These are phyloP conservation scores for Saxispiralis lemnorum DNA, from an alignment of 495 filamentous ascomycete species.

Conservation along the genomic window DNA sequence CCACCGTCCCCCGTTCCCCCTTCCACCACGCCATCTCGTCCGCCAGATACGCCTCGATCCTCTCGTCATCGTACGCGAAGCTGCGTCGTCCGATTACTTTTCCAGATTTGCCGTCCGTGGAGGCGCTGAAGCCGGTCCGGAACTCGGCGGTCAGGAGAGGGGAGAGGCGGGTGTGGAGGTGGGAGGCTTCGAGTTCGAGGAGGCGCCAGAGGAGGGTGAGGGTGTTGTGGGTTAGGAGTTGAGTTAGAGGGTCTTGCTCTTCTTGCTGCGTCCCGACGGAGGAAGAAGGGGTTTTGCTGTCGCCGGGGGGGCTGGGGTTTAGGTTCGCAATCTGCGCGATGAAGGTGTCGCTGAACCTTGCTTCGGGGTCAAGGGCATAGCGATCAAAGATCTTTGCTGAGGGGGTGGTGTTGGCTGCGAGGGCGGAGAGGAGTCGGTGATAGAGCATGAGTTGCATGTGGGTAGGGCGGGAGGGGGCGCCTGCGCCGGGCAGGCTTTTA, in stretches of 20 bases:
- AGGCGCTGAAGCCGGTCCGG: slow-evolving; percentile 26
- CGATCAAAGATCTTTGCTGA: slow-evolving; percentile 47
- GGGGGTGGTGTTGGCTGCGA: slow-evolving; percentile 55
- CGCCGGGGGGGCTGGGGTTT: slow-evolving; percentile 30
- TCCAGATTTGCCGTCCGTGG: slow-evolving; percentile 15
- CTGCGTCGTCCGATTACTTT: slow-evolving; percentile 46
- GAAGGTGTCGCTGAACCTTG: slow-evolving; percentile 59
- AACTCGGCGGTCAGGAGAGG: slow-evolving; percentile 47
- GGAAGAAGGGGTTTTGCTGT: slow-evolving; percentile 16
- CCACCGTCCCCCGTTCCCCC: slow-evolving; percentile 55
- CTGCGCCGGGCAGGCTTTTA: slow-evolving; percentile 39
- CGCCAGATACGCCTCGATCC: slow-evolving; percentile 44
- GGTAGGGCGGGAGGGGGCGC: slow-evolving; percentile 54
- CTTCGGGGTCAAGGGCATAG: slow-evolving; percentile 45
- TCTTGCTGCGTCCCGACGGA: neutral
- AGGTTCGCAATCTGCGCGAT: slow-evolving; percentile 58
- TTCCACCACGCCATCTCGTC: slow-evolving; percentile 74
- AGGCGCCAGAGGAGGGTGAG: slow-evolving; percentile 44
- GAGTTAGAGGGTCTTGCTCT: slow-evolving; percentile 30
- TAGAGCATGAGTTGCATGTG: slow-evolving; percentile 82
- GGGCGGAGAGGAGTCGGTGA: slow-evolving; percentile 59
- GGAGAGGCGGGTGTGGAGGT: slow-evolving; percentile 28
- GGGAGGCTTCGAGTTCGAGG: slow-evolving; percentile 36
- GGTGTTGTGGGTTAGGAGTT: slow-evolving; percentile 42
- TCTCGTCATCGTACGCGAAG: slow-evolving; percentile 48